A percentile compares a stretch with the other conserved stretches of the same genome.
Evolutionary conservation across 768 basidiomycete genomes (phyloP).

Genomic region (Scleroderma citrinum): DNA sequence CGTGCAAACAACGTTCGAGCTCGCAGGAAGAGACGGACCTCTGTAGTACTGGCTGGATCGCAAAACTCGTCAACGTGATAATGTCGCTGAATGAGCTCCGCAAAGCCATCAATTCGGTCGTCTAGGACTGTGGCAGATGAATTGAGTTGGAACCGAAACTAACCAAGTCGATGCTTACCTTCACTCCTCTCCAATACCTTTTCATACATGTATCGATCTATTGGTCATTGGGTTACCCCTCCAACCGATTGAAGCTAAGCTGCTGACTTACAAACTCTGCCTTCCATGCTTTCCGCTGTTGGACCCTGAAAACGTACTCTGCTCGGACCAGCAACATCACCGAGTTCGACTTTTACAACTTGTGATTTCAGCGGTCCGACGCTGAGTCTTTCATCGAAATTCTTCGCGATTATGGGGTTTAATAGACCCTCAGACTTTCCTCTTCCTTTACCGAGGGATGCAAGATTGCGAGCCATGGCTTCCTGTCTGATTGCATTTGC

Average conservation of each 20-base stretch:
- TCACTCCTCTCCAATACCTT: slow-evolving; percentile 79
- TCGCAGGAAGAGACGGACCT: slow-evolving; percentile 30
- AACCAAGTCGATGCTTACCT: slow-evolving; percentile 37
- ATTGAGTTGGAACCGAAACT: neutral
- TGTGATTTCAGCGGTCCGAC: slow-evolving; percentile 4
- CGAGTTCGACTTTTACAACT: slow-evolving; percentile 14
- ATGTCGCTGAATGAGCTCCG: slow-evolving; percentile 60
- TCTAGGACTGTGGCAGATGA: slow-evolving; percentile 57
- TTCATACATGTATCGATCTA: slow-evolving; percentile 94
- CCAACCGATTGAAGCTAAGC: neutral
- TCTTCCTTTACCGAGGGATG: slow-evolving; percentile 10
- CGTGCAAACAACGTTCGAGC: no score
- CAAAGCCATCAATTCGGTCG: slow-evolving; percentile 81
- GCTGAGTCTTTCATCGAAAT: slow-evolving; percentile 14
- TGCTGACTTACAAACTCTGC: slow-evolving; percentile 51
- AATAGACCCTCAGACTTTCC: slow-evolving; percentile 1
- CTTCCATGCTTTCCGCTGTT: slow-evolving; percentile 29
- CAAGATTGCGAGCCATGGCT: slow-evolving; percentile 19
- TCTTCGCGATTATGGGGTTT: neutral
- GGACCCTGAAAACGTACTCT: slow-evolving; percentile 28
- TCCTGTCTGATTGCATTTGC: slow-evolving; percentile 28
- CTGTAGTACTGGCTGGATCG: slow-evolving; percentile 61
- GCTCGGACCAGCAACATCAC: slow-evolving; percentile 20
- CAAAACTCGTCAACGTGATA: slow-evolving; percentile 71
- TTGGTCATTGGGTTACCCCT: slow-evolving; percentile 1